These are phyloP conservation scores for Alisma plantagoaquatica DNA, from an alignment of 106 monocot genomes.

Conservation along the genomic window DNA sequence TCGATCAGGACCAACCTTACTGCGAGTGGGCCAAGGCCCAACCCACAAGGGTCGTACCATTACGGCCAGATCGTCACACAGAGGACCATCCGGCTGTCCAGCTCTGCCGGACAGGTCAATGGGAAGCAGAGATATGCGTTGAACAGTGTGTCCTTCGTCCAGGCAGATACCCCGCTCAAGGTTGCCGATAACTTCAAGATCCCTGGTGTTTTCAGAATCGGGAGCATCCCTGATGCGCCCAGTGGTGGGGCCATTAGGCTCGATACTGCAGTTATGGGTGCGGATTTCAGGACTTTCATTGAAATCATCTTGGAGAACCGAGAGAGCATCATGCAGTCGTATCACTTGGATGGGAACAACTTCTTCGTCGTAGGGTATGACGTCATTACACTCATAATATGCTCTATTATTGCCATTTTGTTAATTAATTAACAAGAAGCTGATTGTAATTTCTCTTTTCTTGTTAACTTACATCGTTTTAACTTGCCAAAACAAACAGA, in stretches of 20 bases:
- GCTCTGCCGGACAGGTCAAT: conserved; percentile 30
- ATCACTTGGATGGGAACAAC: conserved; percentile 60
- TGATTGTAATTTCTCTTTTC: too few relatives aligned
- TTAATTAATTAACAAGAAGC: too few relatives aligned
- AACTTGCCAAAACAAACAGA: too few relatives aligned
- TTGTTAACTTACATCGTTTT: too few relatives aligned
- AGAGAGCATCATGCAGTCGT: conserved; percentile 44
- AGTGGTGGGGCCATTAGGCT: conserved; percentile 9
- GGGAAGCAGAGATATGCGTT: conserved; percentile 55
- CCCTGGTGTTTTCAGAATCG: conserved; percentile 53
- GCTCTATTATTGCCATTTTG: too few relatives aligned
- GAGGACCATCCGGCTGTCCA: conserved; percentile 53
- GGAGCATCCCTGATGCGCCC: conserved; percentile 49
- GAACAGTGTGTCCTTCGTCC: conserved; percentile 56
- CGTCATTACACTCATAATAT: not conserved
- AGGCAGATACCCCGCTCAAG: conserved; percentile 54
- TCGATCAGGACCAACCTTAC: conserved; percentile 63
- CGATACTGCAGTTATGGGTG: conserved; percentile 45
- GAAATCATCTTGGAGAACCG: conserved; percentile 71
- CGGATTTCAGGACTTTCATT: conserved; percentile 38
- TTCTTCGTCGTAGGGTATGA: conserved; percentile 59
- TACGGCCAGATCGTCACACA: conserved; percentile 58
- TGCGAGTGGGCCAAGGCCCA: conserved; percentile 79
- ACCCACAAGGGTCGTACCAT: conserved; percentile 86
- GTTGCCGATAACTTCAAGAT: conserved; percentile 68